Evolutionary conservation across 2,329 filamentous ascomycete genomes (phyloP), one percentile per base, ranked within the genome.

Genomic region (Aureobasidium sp.): DNA sequence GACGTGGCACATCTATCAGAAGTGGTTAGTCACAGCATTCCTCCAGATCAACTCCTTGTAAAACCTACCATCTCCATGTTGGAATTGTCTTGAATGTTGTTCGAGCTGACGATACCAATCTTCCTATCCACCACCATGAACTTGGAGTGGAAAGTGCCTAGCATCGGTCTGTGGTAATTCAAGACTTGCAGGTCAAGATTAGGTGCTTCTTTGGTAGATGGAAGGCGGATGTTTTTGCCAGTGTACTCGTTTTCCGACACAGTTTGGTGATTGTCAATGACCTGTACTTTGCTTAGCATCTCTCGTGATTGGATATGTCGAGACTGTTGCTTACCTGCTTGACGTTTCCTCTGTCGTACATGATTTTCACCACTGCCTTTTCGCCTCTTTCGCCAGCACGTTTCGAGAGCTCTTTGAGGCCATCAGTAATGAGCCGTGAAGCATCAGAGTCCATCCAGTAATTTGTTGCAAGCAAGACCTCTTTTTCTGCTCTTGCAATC

Each of bases 71-170:
- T 91, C 72, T 93, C 89, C 61, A 91, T 64, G 66, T 93, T 93
- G 67, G 89, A 87, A 59, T 91, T 92, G 63, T 72, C 69, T 64
- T 82, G 80, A 55, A 92, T 88, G 68, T 92, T 93, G 71, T 91
- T 91, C 75, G 88, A 91, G 74, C 89, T 87, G 1, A 92, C 71
- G 1, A 89, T 76, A 0, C 83, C 89, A n/a, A 87, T 78, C 64
- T 82, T 84, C 7, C 89, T 81, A 71, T 93, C 89, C 1, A 92
- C 84, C 1, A 92, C 77, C 79, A 90, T 88, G 70, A 87, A 91
- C 70, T 93, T 93, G 65, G 85, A 79, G 68, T 92, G 89, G 44
- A 91, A 87, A 0, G 89, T 93, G 0, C 89, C 89, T 2, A 92
- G 73, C 1, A 88, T 73, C 1, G 88, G 82, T 14, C 81, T 79